A percentile compares a stretch with the other conserved stretches of the same genome.
Conservation (phyloP, 441 rosid genomes). For the Pelargonium fulgidum region DNA sequence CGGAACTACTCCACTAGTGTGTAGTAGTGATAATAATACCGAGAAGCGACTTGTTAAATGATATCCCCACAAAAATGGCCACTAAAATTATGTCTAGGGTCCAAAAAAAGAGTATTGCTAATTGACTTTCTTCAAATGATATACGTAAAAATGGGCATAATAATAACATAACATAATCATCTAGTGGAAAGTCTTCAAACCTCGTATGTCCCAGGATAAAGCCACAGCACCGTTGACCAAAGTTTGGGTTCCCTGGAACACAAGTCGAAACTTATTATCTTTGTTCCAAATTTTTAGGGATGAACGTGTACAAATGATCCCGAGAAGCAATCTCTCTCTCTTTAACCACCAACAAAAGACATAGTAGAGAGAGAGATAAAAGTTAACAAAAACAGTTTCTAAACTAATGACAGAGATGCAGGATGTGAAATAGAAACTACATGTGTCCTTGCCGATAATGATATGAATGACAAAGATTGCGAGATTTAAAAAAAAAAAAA, state of each 20-base stretch:
- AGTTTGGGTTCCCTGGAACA: constrained; percentile 47
- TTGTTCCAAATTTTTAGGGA: not conserved
- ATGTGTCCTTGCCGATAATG: not conserved
- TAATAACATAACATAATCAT: not conserved
- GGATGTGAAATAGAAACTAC: not conserved
- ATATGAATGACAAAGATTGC: not conserved
- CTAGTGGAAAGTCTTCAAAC: constrained; percentile 24
- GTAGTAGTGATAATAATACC: too few relatives aligned
- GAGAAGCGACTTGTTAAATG: too few relatives aligned
- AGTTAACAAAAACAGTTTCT: not conserved
- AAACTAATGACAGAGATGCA: not conserved
- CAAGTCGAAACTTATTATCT: constrained; percentile 15
- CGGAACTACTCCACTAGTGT: too few relatives aligned
- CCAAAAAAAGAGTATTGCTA: not conserved
- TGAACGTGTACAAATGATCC: too few relatives aligned
- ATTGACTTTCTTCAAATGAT: not conserved
- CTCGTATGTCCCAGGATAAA: constrained; percentile 84
- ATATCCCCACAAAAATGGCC: not conserved
- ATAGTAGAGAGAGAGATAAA: too few relatives aligned
- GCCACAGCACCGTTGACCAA: constrained; percentile 77
- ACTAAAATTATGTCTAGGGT: too few relatives aligned
- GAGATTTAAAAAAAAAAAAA: not conserved
- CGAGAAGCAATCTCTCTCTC: not conserved
- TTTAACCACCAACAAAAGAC: too few relatives aligned
- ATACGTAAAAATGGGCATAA: not conserved